Percentiles rank a stretch among this genome's conserved stretches.
phyloP scores from a whole-genome alignment of 1,284 basidiomycete genomes.

The Schizophyllum commune region DNA sequence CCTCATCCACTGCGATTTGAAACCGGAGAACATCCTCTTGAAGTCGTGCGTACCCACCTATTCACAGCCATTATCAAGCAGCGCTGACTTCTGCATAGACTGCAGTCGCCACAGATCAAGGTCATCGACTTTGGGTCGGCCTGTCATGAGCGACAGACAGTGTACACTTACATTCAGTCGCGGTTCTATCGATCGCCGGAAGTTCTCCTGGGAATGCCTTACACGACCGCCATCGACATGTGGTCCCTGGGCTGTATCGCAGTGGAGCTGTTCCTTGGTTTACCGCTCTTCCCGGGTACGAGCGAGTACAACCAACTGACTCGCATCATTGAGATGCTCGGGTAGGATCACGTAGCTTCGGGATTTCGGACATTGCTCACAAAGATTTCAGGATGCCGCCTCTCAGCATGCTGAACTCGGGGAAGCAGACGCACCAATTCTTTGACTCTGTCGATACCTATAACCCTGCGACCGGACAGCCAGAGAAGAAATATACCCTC shows the following conservation, averaged over 20 bases:
- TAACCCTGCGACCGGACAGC: constrained; percentile 61
- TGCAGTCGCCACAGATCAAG: constrained; percentile 98
- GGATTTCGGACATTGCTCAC: constrained; percentile 8
- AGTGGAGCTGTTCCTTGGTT: constrained; percentile 93
- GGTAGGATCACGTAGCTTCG: constrained; percentile 38
- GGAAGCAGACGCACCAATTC: constrained; percentile 94
- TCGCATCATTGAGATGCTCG: constrained; percentile 96
- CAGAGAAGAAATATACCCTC: constrained; percentile 81
- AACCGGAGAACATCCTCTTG: constrained; percentile 93
- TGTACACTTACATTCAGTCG: constrained; percentile 99
- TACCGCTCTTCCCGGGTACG: constrained; percentile 96
- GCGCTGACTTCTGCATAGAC: constrained; percentile 32
- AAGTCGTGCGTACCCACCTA: constrained; percentile 57
- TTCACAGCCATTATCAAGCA: constrained; percentile 4
- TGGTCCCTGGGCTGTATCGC: constrained; percentile 96
- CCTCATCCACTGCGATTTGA: constrained; percentile 96
- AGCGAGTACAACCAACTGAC: constrained; percentile 99
- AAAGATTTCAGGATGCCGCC: constrained; percentile 65
- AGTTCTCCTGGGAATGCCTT: constrained; percentile 91
- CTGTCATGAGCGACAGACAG: constrained; percentile 97
- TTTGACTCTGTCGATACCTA: constrained; percentile 73
- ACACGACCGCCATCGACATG: constrained; percentile 93
- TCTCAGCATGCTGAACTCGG: constrained; percentile 88
- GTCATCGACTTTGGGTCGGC: constrained; percentile 99
- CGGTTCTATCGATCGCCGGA: constrained; percentile 98